phyloP scores from a whole-genome alignment of 805 yeast genomes.

The Hanseniaspora lindneri region DNA sequence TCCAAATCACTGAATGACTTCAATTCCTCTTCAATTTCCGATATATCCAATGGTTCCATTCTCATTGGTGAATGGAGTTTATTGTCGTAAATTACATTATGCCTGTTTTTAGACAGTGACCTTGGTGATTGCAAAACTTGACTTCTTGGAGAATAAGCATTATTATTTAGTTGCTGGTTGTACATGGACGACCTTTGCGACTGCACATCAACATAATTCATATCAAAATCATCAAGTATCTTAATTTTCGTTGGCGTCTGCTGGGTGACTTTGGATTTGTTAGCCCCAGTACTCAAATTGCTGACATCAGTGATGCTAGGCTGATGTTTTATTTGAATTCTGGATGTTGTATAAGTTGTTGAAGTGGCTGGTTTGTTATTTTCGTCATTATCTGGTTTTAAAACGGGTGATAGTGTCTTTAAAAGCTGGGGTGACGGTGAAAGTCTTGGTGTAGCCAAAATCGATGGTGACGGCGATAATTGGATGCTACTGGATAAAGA shows the following conservation, averaged over 20 bases:
- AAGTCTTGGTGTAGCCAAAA: slow-evolving; percentile 6
- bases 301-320: neutral
- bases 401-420: neutral
- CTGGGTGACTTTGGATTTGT: slow-evolving; percentile 4
- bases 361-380: slow-evolving; percentile 28
- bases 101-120: slow-evolving; percentile 21
- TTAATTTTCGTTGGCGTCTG: slow-evolving; percentile 10
- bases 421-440: neutral
- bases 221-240: neutral
- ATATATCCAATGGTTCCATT: slow-evolving; percentile 16
- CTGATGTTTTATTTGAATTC: slow-evolving; percentile 29
- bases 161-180: slow-evolving; percentile 3
- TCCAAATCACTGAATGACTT: slow-evolving; percentile 9
- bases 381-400: neutral
- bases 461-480: slow-evolving; percentile 9
- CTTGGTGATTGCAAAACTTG: slow-evolving; percentile 15
- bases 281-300: neutral
- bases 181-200: slow-evolving; percentile 11
- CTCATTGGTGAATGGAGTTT: slow-evolving; percentile 28
- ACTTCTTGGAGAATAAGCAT: slow-evolving; percentile 15
- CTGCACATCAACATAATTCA: neutral
- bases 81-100: slow-evolving; percentile 27
- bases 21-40: slow-evolving; percentile 8
- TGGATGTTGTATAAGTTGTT: slow-evolving; percentile 29
- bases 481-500: slow-evolving; percentile 9